phyloP scores from a whole-genome alignment of 306 rosid genomes.

The barrel medic (Medicago truncatula) region DNA sequence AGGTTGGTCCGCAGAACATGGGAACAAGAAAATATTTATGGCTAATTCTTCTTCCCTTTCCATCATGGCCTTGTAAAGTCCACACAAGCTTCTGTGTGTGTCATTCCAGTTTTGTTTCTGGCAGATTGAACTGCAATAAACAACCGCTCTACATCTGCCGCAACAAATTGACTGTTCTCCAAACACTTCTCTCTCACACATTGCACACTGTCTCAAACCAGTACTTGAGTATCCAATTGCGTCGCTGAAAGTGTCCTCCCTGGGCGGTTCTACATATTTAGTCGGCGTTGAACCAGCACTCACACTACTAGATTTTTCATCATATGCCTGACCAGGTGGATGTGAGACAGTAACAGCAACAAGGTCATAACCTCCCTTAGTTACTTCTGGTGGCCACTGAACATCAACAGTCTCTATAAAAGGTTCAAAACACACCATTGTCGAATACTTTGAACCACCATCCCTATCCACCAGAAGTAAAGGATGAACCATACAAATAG shows the following conservation, averaged over 20 bases:
- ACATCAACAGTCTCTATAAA: conserved; percentile 76
- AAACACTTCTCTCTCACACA: conserved; percentile 46
- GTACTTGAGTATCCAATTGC: conserved; percentile 33
- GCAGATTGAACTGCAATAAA: conserved; percentile 63
- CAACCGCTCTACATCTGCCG: conserved; percentile 57
- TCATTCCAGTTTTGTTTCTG: conserved; percentile 70
- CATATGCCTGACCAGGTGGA: conserved; percentile 45
- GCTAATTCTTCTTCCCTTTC: conserved; percentile 76
- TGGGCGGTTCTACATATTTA: conserved; percentile 41
- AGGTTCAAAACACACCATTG: conserved; percentile 53
- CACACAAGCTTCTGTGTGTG: conserved; percentile 58
- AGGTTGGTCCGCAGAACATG: conserved; percentile 65
- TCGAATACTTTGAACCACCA: conserved; percentile 62
- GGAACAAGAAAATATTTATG: conserved; percentile 60
- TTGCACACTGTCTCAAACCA: conserved; percentile 45
- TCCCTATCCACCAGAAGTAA: conserved; percentile 64
- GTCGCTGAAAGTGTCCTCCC: conserved; percentile 39
- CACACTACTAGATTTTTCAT: conserved; percentile 40
- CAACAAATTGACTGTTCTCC: conserved; percentile 48
- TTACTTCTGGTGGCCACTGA: conserved; percentile 57
- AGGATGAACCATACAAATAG: conserved; percentile 64
- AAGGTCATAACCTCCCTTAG: conserved; percentile 46
- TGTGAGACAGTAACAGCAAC: conserved; percentile 47
- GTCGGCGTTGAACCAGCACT: conserved; percentile 48
- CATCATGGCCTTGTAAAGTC: conserved; percentile 70